A percentile compares a stretch with the other conserved stretches of the same genome.
Conservation (phyloP, 2,329 filamentous ascomycete species). For the Stemphylium beticola region DNA sequence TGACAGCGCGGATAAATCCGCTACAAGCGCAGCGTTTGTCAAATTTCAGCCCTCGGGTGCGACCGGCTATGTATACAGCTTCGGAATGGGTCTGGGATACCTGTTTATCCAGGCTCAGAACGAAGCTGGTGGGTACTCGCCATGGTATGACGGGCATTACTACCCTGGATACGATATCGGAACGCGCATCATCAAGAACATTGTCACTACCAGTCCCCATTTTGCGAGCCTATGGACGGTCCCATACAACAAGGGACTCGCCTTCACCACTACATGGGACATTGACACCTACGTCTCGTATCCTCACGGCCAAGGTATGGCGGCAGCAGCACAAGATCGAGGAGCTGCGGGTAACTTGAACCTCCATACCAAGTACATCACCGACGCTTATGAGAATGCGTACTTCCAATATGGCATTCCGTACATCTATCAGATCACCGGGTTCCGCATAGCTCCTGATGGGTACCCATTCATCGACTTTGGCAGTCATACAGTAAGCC, state of each 20-base stretch:
- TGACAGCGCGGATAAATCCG: conserved; percentile 7
- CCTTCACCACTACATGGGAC: conserved; percentile 14
- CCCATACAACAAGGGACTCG: conserved; percentile 15
- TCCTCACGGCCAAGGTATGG: conserved; percentile 13
- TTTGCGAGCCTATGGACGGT: conserved; percentile 13
- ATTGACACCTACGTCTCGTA: conserved; percentile 16
- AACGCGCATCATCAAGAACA: conserved; percentile 14
- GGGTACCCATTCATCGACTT: conserved; percentile 13
- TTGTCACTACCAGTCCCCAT: conserved; percentile 6
- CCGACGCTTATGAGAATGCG: conserved; percentile 11
- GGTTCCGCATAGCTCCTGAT: conserved; percentile 7
- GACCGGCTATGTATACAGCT: conserved; percentile 12
- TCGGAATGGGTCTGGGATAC: conserved; percentile 13
- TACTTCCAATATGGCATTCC: conserved; percentile 15
- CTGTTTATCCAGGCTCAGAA: conserved; percentile 5
- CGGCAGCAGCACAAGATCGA: conserved; percentile 12
- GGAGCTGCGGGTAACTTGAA: conserved; percentile 12
- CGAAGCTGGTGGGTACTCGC: conserved; percentile 7
- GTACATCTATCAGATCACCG: conserved; percentile 14
- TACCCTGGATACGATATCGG: conserved; percentile 16
- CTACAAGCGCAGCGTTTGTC: conserved; percentile 9
- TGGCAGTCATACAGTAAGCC: conserved; percentile 13
- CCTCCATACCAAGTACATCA: conserved; percentile 14
- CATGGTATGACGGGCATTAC: conserved; percentile 12
- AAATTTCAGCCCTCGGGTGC: conserved; percentile 7